These are phyloP conservation scores for Jimgerdemannia flammicorona DNA, from an alignment of 192 early-diverging fungal genomes.

Conservation along the genomic window DNA sequence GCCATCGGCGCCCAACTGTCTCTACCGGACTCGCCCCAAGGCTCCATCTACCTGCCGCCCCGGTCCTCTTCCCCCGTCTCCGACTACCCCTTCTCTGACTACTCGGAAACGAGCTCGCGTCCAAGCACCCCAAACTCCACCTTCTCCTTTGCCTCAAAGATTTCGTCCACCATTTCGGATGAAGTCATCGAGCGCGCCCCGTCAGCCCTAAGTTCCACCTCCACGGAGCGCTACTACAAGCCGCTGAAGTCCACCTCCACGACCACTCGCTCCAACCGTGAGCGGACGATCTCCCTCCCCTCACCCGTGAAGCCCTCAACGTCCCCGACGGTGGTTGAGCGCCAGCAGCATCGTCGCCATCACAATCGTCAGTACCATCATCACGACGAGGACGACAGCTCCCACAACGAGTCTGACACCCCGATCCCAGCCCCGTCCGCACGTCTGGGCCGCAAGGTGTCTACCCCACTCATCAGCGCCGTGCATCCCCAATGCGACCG, in stretches of 20 bases:
- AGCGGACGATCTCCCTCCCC: neutral
- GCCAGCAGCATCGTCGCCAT: no score
- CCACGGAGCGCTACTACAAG: neutral
- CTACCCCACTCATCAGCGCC: neutral
- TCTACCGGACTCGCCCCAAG: neutral
- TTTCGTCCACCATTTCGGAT: neutral
- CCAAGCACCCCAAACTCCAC: neutral
- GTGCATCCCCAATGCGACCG: conserved; percentile 17
- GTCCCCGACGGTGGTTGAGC: no score
- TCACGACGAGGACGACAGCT: conserved; percentile 21
- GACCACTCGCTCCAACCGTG: neutral
- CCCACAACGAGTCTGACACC: conserved; percentile 23
- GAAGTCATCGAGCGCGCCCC: no score
- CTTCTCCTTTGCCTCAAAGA: neutral
- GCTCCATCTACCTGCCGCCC: neutral
- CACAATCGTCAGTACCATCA: no score
- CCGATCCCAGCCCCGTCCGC: neutral
- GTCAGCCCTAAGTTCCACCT: neutral
- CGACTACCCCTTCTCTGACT: neutral
- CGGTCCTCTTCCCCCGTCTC: neutral
- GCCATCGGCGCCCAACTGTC: neutral
- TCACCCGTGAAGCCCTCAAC: no score
- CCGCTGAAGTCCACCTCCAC: neutral
- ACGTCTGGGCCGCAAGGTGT: neutral
- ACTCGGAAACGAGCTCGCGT: neutral